Base-by-base conservation (phyloP, 441 rosid genomes). In the Populus hybrid region DNA sequence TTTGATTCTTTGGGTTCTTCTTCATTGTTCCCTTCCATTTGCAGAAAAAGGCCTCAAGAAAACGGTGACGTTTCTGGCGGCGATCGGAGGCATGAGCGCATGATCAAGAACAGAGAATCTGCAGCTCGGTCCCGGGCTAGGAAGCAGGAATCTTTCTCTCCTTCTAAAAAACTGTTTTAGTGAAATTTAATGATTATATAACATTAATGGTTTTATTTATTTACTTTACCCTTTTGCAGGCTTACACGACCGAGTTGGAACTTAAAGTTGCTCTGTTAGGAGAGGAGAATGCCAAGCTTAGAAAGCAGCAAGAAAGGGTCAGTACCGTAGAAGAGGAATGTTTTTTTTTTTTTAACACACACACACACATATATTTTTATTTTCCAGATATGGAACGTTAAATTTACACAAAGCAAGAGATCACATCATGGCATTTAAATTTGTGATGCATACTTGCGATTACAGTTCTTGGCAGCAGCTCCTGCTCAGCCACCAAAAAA, bases 101-200 rank as follows among this genome's bases (percentile, higher is more conserved):
- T 86, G 95, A 89, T 90, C 84, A 94, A 87, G 88, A 94, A 92
- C 86, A 81, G 98, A 64, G 95, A 89, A 77, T 92, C 97, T 24
- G 98, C 94, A 1, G 92, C 97, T 66, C 89, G 94, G 61, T 92
- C 95, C 24, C 84, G 94, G 74, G 94, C 92, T 67, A 89, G 93
- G 79, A 92, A 88, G 85, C 89, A 89, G 91, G 97, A 83, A 83
- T 74, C 79, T 82, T 63, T 20, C 77, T 74, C 69, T 83, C 77
- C 61, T 64, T 61, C 23, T 69, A 42, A 14, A 6, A 23, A 23
- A 28, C 18, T 12, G 18, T 65, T 65, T 28, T 23, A 4, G 9
- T 33, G 26, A 14, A 2, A 56, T 7, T 56, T 6, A 16, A 24
- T 65, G 69, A 26, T 65, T 28, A 29, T 28, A 6, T 53, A 53